These are phyloP conservation scores for Umbelopsis sp. DNA, from an alignment of 192 early-diverging fungal species.

Conservation along the genomic window DNA sequence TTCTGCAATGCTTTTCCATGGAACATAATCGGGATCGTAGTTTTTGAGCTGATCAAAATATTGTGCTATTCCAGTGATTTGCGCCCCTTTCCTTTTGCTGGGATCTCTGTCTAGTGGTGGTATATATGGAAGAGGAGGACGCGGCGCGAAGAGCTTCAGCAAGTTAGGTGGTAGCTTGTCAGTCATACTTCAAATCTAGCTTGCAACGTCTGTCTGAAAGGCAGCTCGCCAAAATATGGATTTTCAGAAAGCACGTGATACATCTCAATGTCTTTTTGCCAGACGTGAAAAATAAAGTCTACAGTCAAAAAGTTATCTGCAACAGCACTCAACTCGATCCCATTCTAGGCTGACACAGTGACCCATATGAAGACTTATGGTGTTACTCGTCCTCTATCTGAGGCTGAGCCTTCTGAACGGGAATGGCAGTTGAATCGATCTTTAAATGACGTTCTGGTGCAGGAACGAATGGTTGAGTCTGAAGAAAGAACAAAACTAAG, in stretches of 20 bases:
- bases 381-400: slow-evolving; percentile 40
- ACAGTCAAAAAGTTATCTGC: too few relatives aligned
- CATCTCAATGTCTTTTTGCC: too few relatives aligned
- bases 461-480: slow-evolving; percentile 59
- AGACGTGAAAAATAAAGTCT: too few relatives aligned
- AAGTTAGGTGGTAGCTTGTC: slow-evolving; percentile 69
- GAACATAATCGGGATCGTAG: slow-evolving; percentile 77
- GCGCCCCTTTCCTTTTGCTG: slow-evolving; percentile 53
- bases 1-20: slow-evolving; percentile 69
- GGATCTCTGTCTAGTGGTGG: slow-evolving; percentile 71
- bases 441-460: slow-evolving; percentile 49
- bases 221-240: not conserved
- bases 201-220: not conserved
- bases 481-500: slow-evolving; percentile 59
- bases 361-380: slow-evolving; percentile 19
- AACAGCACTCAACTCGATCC: too few relatives aligned
- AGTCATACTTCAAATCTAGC: slow-evolving; percentile 29
- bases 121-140: slow-evolving; percentile 71
- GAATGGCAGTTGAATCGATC: slow-evolving; percentile 47
- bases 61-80: slow-evolving; percentile 60
- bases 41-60: slow-evolving; percentile 52
- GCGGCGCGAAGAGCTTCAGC: slow-evolving; percentile 77
- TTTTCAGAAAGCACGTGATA: too few relatives aligned
- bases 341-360: too few relatives aligned
- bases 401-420: slow-evolving; percentile 35